phyloP scores from a whole-genome alignment of 2,329 filamentous ascomycete genomes.

The Aureobasidium sp. region DNA sequence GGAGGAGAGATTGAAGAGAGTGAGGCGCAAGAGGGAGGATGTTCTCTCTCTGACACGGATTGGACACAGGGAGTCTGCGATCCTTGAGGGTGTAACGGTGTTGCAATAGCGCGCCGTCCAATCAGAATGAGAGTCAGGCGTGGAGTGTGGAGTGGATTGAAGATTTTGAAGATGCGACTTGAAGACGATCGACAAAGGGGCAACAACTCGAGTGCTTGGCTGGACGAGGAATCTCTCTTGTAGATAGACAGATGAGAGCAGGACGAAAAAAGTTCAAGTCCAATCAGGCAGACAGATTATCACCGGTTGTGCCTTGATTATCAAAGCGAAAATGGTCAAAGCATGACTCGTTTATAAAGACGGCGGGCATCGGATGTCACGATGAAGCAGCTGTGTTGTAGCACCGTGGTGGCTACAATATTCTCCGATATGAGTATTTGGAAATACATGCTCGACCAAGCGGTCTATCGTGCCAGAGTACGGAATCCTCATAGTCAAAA shows the following conservation, averaged over 20 bases:
- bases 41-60: background rate
- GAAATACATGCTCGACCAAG: background rate
- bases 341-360: background rate
- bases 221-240: background rate
- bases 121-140: background rate
- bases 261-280: background rate
- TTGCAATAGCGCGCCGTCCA: background rate
- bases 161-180: background rate
- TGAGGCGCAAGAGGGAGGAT: background rate
- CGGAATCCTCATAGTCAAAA: background rate
- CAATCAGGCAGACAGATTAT: background rate
- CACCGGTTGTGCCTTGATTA: background rate
- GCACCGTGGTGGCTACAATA: background rate
- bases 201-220: background rate
- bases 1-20: background rate
- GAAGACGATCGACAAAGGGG: background rate
- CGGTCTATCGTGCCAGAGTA: background rate
- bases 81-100: constrained; percentile 1
- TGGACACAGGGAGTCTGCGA: constrained; percentile 7
- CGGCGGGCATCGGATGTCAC: background rate
- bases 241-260: background rate
- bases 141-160: background rate
- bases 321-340: background rate
- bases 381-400: background rate
- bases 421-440: background rate